Evolutionary conservation across 768 basidiomycete species (phyloP).

Genomic region (Lactarius trivialis): DNA sequence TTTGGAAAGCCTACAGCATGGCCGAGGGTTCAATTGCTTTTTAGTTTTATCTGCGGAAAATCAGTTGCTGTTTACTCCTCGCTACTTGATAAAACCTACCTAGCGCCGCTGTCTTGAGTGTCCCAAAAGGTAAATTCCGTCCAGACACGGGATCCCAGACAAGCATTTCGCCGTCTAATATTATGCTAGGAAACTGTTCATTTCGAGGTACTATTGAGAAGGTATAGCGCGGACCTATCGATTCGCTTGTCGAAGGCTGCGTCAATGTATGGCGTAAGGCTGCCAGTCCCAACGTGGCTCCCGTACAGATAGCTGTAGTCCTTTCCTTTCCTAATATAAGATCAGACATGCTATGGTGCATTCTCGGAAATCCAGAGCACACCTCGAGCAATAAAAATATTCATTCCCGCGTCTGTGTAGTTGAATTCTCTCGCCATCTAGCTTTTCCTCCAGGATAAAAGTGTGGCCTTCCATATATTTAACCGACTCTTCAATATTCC

Average conservation of each 20-base stretch:
- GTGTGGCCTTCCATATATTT: constrained; percentile 72
- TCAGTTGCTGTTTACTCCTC: not conserved
- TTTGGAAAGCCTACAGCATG: constrained; percentile 65
- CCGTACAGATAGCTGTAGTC: constrained; percentile 92
- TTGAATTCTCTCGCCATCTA: constrained; percentile 96
- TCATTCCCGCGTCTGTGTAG: constrained; percentile 87
- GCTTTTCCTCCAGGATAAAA: constrained; percentile 94
- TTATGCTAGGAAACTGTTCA: constrained; percentile 49
- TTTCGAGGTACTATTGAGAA: not conserved
- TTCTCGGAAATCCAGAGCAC: constrained; percentile 16
- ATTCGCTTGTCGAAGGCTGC: constrained; percentile 67
- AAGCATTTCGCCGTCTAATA: constrained; percentile 97
- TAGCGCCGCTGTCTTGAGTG: constrained; percentile 85
- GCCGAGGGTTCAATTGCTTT: constrained; percentile 68
- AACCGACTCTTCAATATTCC: constrained; percentile 74
- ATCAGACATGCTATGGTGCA: constrained; percentile 4
- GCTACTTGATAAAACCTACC: constrained; percentile 38
- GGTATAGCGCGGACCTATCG: constrained; percentile 56
- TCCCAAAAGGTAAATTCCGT: constrained; percentile 87
- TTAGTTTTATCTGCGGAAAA: constrained; percentile 54
- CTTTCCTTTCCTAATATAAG: constrained; percentile 65
- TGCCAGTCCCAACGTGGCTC: constrained; percentile 71
- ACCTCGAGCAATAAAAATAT: constrained; percentile 92
- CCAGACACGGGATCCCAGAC: constrained; percentile 93
- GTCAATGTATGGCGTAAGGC: constrained; percentile 83